Evolutionary conservation across 768 basidiomycete genomes (phyloP).

Genomic region (Auriscalpium orientale): DNA sequence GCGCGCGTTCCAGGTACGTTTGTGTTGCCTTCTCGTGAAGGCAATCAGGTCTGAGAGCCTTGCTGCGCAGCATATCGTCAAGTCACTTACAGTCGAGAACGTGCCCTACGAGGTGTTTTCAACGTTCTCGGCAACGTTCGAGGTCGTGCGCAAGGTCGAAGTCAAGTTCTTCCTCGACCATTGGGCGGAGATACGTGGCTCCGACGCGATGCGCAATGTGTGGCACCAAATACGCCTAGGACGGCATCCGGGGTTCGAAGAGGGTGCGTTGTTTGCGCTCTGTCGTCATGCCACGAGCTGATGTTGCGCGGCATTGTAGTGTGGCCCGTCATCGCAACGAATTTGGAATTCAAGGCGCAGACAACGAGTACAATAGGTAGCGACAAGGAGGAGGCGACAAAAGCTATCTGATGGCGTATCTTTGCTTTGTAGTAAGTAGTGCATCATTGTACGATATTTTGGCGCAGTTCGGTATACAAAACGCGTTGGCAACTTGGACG

Average conservation of each 20-base stretch:
- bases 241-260: conserved; percentile 82
- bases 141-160: conserved; percentile 75
- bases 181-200: conserved; percentile 78
- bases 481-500: too few species aligned
- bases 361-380: background rate
- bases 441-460: too few species aligned
- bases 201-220: conserved; percentile 74
- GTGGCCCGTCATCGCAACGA: conserved; percentile 60
- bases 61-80: conserved; percentile 56
- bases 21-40: background rate
- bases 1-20: conserved; percentile 49
- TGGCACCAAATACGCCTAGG: conserved; percentile 83
- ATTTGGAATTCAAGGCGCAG: conserved; percentile 51
- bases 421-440: too few species aligned
- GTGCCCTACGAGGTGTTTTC: conserved; percentile 84
- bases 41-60: background rate
- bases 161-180: conserved; percentile 73
- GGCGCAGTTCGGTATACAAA: too few species aligned
- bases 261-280: conserved; percentile 38
- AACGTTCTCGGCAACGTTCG: conserved; percentile 74
- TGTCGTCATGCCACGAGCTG: background rate
- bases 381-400: conserved; percentile 2
- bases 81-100: conserved; percentile 68
- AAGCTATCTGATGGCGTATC: too few species aligned
- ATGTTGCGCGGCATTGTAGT: conserved; percentile 26